Conservation (phyloP, 2,329 filamentous ascomycete species). For the Colletotrichum liaoningense region DNA sequence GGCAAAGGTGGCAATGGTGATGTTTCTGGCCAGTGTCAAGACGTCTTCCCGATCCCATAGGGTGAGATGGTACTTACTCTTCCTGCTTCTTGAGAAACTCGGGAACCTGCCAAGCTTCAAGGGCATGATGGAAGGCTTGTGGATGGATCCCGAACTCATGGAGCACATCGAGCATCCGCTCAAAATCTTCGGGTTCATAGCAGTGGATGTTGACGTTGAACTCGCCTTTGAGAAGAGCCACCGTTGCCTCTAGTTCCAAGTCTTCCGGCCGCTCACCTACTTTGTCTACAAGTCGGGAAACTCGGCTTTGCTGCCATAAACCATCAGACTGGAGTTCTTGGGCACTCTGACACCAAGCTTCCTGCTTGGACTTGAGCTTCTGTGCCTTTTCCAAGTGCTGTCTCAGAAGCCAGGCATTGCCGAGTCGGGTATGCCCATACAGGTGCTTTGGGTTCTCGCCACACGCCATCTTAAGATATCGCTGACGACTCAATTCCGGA, state of each 20-base stretch:
- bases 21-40: slow-evolving; percentile 39
- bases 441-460: slow-evolving; percentile 54
- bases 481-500: slow-evolving; percentile 41
- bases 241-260: slow-evolving; percentile 52
- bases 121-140: slow-evolving; percentile 53
- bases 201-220: slow-evolving; percentile 56
- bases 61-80: slow-evolving; percentile 30
- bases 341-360: slow-evolving; percentile 38
- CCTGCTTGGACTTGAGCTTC: slow-evolving; percentile 48
- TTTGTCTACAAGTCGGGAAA: not conserved
- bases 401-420: slow-evolving; percentile 51
- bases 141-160: slow-evolving; percentile 55
- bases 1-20: slow-evolving; percentile 55
- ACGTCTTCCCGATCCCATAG: not conserved
- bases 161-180: slow-evolving; percentile 53
- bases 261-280: slow-evolving; percentile 43
- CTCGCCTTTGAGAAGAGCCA: slow-evolving; percentile 52
- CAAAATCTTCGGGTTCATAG: slow-evolving; percentile 55
- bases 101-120: slow-evolving; percentile 52
- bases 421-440: slow-evolving; percentile 52
- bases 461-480: slow-evolving; percentile 59
- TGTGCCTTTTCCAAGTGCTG: slow-evolving; percentile 49
- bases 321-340: not conserved
- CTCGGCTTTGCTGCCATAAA: not conserved
- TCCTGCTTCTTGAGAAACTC: slow-evolving; percentile 50